Evolutionary conservation across 257 asterid species (phyloP), one percentile per base, ranked within the genome.

Genomic region (Nicotiana knightiana): DNA sequence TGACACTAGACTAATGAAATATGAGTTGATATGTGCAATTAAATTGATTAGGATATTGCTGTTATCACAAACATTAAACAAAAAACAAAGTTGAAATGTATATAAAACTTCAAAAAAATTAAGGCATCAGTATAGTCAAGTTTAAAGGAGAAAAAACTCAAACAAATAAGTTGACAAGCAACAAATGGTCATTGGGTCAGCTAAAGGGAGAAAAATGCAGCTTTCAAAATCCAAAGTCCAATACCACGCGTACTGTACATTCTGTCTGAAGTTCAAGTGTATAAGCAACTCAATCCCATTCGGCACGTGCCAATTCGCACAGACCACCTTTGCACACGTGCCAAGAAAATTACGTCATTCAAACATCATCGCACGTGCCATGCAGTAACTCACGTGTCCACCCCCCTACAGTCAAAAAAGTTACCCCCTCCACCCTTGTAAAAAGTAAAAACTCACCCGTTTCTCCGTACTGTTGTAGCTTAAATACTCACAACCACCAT

Each of bases 221-320:
- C 62, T 61, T 68, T 76, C 86, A 57, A 39, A 54, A 82, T 28
- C 88, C 82, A 8, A 80, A 86, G 88, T 82, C 93, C 90, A 87
- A 85, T n/a, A 71, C 87, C 93, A 91, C 90, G 92, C 92, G 86
- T 26, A 87, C 90, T 87, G 91, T 87, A 84, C 89, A 86, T 86
- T 85, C 83, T 86, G 91, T 85, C 88, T 80, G 85, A 79, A 79
- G 48, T 55, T 82, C 58, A 82, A 73, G 84, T 30, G 62, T 81
- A 88, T 46, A 79, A 83, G 84, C 81, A 59, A 70, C 30, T 26
- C 70, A 71, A 9, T 85, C 62, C 43, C 81, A 79, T 64, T 58
- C 21, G 83, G 81, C 90, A 88, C 88, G 88, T 85, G 84, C 85
- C 85, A 16, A 11, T 1, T 6, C 24, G 37, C 39, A 17, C 85